Conservation (phyloP, 2,329 filamentous ascomycete genomes). For the Fusarium oxysporum region DNA sequence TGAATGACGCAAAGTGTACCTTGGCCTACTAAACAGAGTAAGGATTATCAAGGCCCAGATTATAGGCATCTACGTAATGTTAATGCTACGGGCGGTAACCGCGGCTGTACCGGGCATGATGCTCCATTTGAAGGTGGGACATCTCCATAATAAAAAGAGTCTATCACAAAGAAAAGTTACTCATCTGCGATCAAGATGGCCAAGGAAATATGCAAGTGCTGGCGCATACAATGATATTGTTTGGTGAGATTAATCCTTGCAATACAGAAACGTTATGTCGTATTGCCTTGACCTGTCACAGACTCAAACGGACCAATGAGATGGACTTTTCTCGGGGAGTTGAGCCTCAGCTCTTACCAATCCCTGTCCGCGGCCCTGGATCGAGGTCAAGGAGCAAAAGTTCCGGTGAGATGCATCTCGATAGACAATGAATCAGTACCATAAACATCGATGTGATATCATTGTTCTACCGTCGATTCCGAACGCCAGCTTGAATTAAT, state of each 20-base stretch:
- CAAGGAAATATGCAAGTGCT: neutral
- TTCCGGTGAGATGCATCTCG: conserved; percentile 11
- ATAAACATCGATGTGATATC: conserved; percentile 9
- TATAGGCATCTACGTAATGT: neutral
- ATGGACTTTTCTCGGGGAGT: conserved; percentile 9
- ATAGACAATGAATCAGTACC: neutral
- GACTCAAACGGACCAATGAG: conserved; percentile 2
- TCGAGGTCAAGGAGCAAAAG: conserved; percentile 21
- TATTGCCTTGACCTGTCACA: neutral
- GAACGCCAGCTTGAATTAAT: neutral
- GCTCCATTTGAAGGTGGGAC: conserved; percentile 13
- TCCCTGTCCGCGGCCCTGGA: conserved; percentile 17
- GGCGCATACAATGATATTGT: neutral
- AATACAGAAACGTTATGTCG: neutral
- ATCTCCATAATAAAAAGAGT: conserved; percentile 9
- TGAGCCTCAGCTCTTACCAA: conserved; percentile 20
- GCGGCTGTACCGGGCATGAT: conserved; percentile 2
- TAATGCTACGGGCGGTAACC: neutral
- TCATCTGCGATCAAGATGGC: neutral
- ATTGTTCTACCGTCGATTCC: neutral
- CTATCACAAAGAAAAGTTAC: neutral
- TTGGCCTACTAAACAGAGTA: neutral
- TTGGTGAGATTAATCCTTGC: conserved; percentile 9
- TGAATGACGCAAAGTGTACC: neutral
- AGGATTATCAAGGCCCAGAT: neutral